Base-by-base conservation (phyloP, 176 grass and related monocot species). In the Metroxylon sagu region DNA sequence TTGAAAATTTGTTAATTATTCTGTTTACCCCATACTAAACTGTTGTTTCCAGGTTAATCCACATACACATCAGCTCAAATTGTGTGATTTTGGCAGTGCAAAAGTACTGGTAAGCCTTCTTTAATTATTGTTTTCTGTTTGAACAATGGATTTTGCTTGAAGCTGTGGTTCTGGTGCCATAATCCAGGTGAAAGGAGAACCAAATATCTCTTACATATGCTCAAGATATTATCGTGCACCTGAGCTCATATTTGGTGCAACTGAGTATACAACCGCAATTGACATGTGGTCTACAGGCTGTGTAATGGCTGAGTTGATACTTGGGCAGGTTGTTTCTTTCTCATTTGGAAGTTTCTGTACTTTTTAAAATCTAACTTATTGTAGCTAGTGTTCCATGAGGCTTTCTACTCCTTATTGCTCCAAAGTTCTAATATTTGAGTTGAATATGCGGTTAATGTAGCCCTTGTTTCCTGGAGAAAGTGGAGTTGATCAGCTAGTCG, bases 161-260 rank as follows among this genome's bases (percentile, higher is more conserved):
- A 52, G 16, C 30, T 48, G 7, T 48, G 19, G 15, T 26, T 71
- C 50, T 27, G 14, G 60, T 43, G 25, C 19, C 8, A 52, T 52
- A 49, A 48, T 69, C 18, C 56, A 96, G 87, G 76, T 96, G 65
- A 90, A 77, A 85, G 92, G 92, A 60, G 92, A 96, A 25, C 87
- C 92, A 55, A 91, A 96, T 83, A 96, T 96, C 59, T 96, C 92
- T 18, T 96, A 90, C 69, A 96, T 91, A 90, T 96, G 92, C 61
- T 96, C 92, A 56, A 96, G 92, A 77, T 96, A 96, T 75, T 96
- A 96, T 56, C 80, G 92, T 35, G 92, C 92, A 69, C 92, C 92
- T 56, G 91, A 96, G 76, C 87, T 96, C 27, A 96, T 96, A 77
- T 96, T 96, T 77, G 83, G 92, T 66, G 91, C 91, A 62, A 95